Evolutionary conservation across 306 rosid species (phyloP).

Genomic region (Ziziphus jujuba): DNA sequence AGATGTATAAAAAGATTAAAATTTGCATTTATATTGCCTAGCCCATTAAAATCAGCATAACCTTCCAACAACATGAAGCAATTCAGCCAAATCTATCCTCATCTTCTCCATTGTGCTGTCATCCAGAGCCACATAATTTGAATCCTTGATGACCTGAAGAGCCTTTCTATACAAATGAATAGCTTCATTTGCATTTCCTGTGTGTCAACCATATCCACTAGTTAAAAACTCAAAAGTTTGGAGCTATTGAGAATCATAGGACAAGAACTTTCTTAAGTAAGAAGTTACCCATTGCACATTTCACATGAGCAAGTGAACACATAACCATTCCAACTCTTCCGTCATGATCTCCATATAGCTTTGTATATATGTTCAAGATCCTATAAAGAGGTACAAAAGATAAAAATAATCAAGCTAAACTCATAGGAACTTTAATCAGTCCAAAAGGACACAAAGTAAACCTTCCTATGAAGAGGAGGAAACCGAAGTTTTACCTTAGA

Average conservation of each 20-base stretch:
- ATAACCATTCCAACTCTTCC: conserved; percentile 91
- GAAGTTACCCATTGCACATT: conserved; percentile 77
- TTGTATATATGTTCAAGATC: conserved; percentile 58
- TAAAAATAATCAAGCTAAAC: conserved; percentile 16
- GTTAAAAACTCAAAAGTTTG: background rate
- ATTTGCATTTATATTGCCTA: conserved; percentile 7
- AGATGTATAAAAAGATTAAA: background rate
- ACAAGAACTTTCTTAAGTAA: background rate
- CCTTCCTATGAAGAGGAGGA: conserved; percentile 7
- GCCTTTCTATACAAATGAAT: conserved; percentile 58
- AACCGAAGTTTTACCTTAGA: conserved; percentile 50
- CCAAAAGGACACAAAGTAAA: conserved; percentile 15
- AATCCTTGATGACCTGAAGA: conserved; percentile 63
- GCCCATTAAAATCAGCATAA: conserved; percentile 28
- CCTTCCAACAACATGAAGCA: conserved; percentile 84
- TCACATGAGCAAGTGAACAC: conserved; percentile 77
- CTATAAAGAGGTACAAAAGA: conserved; percentile 35
- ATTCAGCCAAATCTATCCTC: conserved; percentile 78
- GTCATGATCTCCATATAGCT: conserved; percentile 70
- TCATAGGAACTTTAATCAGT: background rate
- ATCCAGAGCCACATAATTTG: conserved; percentile 67
- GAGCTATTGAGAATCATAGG: conserved; percentile 14
- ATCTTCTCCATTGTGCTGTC: conserved; percentile 76
- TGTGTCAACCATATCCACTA: conserved; percentile 11
- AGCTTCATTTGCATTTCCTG: conserved; percentile 86